These are phyloP conservation scores for Termitomyces sp. DNA, from an alignment of 768 basidiomycete species.

Conservation along the genomic window DNA sequence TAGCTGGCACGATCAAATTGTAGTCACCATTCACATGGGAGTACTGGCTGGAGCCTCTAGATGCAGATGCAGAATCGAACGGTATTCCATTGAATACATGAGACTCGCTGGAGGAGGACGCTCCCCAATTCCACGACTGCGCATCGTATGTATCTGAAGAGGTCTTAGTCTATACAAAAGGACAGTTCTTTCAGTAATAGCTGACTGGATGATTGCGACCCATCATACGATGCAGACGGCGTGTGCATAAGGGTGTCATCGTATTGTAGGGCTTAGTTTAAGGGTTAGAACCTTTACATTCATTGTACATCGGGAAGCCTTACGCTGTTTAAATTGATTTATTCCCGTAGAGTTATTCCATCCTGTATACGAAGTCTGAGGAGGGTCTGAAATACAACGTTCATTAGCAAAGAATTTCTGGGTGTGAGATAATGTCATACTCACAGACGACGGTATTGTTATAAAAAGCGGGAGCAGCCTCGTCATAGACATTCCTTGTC, in stretches of 20 bases:
- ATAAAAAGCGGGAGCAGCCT: not conserved
- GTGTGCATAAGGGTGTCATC: not conserved
- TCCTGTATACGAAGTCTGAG: not conserved
- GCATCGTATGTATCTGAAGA: not conserved
- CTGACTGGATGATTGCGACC: constrained; percentile 4
- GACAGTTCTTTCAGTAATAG: not conserved
- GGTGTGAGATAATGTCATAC: not conserved
- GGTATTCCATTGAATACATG: not conserved
- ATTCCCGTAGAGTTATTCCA: constrained; percentile 2
- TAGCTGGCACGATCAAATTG: not conserved
- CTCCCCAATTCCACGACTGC: constrained; percentile 6
- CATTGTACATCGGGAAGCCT: not conserved
- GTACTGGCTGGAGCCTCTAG: constrained; percentile 24
- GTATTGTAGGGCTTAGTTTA: not conserved
- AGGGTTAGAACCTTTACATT: not conserved
- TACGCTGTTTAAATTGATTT: constrained; percentile 7
- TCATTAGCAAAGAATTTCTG: not conserved
- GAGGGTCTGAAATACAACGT: not conserved
- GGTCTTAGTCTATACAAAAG: not conserved
- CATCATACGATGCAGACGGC: not conserved
- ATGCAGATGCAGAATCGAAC: constrained; percentile 2
- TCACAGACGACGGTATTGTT: not conserved
- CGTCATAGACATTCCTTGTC: not conserved
- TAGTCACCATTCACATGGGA: constrained; percentile 28
- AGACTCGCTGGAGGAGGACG: not conserved